A percentile compares a stretch with the other conserved stretches of the same genome.
Conservation (phyloP, 2,329 filamentous ascomycete genomes). For the Fusarium duplospermum region DNA sequence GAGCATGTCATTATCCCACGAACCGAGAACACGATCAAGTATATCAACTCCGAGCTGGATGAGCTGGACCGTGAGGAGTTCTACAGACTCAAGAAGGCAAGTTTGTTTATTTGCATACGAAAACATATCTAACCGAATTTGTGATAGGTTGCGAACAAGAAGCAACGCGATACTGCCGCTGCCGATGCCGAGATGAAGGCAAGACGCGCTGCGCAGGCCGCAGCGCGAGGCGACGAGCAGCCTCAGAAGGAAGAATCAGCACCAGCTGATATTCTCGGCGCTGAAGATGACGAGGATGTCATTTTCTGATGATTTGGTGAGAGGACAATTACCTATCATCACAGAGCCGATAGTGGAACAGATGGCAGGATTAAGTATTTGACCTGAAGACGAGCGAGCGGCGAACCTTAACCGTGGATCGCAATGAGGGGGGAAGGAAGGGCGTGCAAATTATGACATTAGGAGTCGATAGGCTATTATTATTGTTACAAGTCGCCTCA, state of each 20-base stretch:
- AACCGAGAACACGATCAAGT: slow-evolving; percentile 99
- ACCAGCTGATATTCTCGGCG: slow-evolving; percentile 75
- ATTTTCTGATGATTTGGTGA: slow-evolving; percentile 72
- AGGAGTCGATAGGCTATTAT: slow-evolving; percentile 1
- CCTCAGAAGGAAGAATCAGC: slow-evolving; percentile 52
- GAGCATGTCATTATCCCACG: slow-evolving; percentile 97
- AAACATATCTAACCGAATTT: slow-evolving; percentile 11
- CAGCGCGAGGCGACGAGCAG: slow-evolving; percentile 46
- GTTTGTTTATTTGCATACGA: not conserved
- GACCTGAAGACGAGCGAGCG: not conserved
- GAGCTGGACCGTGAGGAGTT: slow-evolving; percentile 98
- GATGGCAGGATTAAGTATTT: not conserved
- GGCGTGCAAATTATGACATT: not conserved
- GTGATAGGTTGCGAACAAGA: slow-evolving; percentile 79
- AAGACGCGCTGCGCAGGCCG: slow-evolving; percentile 68
- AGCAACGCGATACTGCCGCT: slow-evolving; percentile 79
- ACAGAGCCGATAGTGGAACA: not conserved
- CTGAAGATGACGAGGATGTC: slow-evolving; percentile 84
- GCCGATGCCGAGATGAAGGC: slow-evolving; percentile 81
- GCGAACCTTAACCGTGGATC: not conserved
- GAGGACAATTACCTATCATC: not conserved
- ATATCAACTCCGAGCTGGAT: slow-evolving; percentile 98
- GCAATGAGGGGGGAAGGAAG: not conserved
- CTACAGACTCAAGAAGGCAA: slow-evolving; percentile 90
- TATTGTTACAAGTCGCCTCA: slow-evolving; percentile 51